phyloP scores from a whole-genome alignment of 2,329 filamentous ascomycete species.

The Tothia fuscella region DNA sequence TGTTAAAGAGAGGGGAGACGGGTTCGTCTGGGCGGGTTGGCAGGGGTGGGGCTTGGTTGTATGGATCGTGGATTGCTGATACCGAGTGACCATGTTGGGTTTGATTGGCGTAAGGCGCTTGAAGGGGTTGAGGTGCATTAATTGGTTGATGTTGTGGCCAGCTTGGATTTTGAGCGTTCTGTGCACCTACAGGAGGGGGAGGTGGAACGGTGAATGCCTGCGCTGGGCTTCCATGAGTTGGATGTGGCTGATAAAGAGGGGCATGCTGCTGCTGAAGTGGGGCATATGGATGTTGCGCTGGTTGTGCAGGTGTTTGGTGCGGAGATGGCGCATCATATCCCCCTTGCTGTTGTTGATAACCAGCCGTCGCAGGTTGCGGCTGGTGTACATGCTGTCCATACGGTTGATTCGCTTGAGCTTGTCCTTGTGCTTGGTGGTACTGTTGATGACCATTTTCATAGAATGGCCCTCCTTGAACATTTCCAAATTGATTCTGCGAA shows the following conservation, averaged over 20 bases:
- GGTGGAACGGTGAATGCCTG: conserved; percentile 1
- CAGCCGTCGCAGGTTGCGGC: neutral
- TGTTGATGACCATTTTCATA: neutral
- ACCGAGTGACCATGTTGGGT: no score
- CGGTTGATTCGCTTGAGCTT: neutral
- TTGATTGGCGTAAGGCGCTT: no score
- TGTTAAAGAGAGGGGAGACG: conserved; percentile 4
- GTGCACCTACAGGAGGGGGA: neutral
- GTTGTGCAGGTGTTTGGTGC: neutral
- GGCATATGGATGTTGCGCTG: no score
- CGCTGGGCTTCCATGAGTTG: conserved; percentile 1
- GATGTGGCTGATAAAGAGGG: no score
- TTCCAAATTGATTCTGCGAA: neutral
- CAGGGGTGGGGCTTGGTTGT: no score
- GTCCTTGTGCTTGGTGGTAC: neutral
- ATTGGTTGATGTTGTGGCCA: no score
- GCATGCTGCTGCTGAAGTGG: no score
- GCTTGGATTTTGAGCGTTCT: neutral
- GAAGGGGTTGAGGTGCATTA: no score
- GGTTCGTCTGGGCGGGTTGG: no score
- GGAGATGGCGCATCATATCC: neutral
- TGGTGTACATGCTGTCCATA: neutral
- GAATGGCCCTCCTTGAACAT: no score
- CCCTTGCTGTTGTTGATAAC: conserved; percentile 1
- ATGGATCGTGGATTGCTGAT: no score